phyloP scores from a whole-genome alignment of 495 filamentous ascomycete genomes.

The Penicillium ochrochloron region DNA sequence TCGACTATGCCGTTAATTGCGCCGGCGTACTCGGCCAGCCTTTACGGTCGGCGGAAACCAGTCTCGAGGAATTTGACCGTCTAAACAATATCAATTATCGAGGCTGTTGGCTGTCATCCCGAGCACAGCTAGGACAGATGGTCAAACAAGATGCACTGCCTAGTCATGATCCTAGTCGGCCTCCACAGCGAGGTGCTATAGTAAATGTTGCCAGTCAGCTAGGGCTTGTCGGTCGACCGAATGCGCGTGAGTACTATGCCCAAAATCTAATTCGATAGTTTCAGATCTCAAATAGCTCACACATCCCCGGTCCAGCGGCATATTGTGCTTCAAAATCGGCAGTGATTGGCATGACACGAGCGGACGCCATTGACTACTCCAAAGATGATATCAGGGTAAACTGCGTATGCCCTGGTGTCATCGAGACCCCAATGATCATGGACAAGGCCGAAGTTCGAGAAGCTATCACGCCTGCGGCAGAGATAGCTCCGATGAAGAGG shows the following conservation, averaged over 20 bases:
- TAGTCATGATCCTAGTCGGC: constrained; percentile 41
- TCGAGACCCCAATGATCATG: constrained; percentile 54
- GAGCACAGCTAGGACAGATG: constrained; percentile 54
- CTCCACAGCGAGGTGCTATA: constrained; percentile 45
- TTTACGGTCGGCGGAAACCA: constrained; percentile 41
- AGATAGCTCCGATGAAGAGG: constrained; percentile 56
- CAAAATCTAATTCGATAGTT: not conserved
- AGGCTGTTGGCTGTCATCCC: constrained; percentile 55
- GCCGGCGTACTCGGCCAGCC: constrained; percentile 51
- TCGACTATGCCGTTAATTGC: constrained; percentile 59
- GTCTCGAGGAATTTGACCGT: constrained; percentile 48
- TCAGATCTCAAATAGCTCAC: not conserved
- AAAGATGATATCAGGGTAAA: constrained; percentile 54
- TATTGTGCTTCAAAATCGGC: constrained; percentile 56
- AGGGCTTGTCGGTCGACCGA: constrained; percentile 54
- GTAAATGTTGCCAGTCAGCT: constrained; percentile 61
- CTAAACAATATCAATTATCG: constrained; percentile 58
- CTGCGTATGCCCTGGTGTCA: constrained; percentile 58
- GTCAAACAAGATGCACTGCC: constrained; percentile 50
- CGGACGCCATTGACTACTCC: constrained; percentile 58
- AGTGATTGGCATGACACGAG: constrained; percentile 49
- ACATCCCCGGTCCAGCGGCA: constrained; percentile 31
- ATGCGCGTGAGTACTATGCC: constrained; percentile 45
- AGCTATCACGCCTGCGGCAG: constrained; percentile 37
- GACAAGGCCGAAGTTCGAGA: constrained; percentile 42